These are phyloP conservation scores for Saccharomyces hybrid DNA, from an alignment of 1,139 yeast genomes.

Conservation along the genomic window DNA sequence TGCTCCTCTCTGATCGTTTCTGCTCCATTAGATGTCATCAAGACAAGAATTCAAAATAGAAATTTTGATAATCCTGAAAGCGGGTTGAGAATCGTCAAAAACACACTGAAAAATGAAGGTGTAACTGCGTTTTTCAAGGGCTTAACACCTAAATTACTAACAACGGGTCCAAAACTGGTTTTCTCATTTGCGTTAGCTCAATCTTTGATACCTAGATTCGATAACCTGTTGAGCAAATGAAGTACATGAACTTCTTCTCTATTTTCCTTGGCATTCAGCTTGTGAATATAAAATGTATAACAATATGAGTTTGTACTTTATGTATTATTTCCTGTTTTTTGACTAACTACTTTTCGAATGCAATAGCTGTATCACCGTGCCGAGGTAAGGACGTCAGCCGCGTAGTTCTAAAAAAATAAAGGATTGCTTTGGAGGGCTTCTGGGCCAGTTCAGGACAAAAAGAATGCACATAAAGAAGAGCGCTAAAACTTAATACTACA, in stretches of 20 bases:
- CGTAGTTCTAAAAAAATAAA: not conserved
- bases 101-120: conserved; percentile 89
- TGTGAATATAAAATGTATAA: not conserved
- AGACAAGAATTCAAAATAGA: conserved; percentile 95
- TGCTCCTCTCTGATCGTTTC: conserved; percentile 93
- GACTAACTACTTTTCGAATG: not conserved
- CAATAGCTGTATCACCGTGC: not conserved
- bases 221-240: conserved; percentile 42
- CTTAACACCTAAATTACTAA: conserved; percentile 86
- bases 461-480: not conserved
- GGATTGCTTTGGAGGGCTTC: not conserved
- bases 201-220: conserved; percentile 92
- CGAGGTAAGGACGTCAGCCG: not conserved
- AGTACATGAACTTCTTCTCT: not conserved
- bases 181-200: conserved; percentile 96
- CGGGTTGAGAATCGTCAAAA: conserved; percentile 85
- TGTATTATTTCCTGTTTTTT: not conserved
- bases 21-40: conserved; percentile 96
- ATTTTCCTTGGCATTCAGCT: not conserved
- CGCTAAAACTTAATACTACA: not conserved
- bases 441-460: not conserved
- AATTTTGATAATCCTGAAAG: conserved; percentile 93
- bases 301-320: not conserved
- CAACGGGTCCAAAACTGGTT: conserved; percentile 97
- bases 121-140: conserved; percentile 92